These are phyloP conservation scores for Schizochytrium sp. DNA, from an alignment of 108 stramenopile species.

Conservation along the genomic window DNA sequence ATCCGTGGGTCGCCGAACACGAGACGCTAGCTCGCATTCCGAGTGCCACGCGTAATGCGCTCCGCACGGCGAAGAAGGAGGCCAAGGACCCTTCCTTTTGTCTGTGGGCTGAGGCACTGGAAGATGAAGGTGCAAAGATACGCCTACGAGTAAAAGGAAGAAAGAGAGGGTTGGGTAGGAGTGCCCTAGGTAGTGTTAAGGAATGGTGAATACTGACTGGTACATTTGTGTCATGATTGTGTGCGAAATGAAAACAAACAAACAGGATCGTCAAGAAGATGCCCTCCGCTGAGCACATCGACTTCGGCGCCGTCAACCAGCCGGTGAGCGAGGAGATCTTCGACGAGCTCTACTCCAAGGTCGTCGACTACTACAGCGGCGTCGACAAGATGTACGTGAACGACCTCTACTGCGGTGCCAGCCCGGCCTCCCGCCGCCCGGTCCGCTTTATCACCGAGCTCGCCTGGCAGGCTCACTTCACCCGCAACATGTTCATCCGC, in stretches of 20 bases:
- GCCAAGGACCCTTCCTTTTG: too few relatives aligned
- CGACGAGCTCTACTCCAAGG: slow-evolving; percentile 80
- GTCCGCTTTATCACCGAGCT: slow-evolving; percentile 96
- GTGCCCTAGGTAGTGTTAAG: neutral
- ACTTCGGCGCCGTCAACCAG: slow-evolving; percentile 94
- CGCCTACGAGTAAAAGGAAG: neutral
- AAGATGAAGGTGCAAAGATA: too few relatives aligned
- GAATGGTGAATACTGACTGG: neutral
- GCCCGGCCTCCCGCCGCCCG: slow-evolving; percentile 85
- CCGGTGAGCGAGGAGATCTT: slow-evolving; percentile 90
- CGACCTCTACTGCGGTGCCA: slow-evolving; percentile 92
- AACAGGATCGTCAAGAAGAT: slow-evolving; percentile 71
- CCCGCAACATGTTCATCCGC: slow-evolving; percentile 97
- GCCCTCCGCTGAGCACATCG: slow-evolving; percentile 82
- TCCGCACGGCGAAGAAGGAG: too few relatives aligned
- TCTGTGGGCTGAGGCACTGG: too few relatives aligned
- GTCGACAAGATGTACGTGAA: slow-evolving; percentile 81
- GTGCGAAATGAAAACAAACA: neutral
- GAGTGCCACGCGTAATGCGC: too few relatives aligned
- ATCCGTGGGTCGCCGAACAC: too few relatives aligned
- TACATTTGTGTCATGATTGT: neutral
- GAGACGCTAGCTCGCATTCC: too few relatives aligned
- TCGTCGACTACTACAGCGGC: slow-evolving; percentile 16
- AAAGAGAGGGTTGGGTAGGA: neutral
- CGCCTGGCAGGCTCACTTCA: slow-evolving; percentile 97